Conservation (phyloP, 176 grass and related monocot species). For the Ensete glaucum region DNA sequence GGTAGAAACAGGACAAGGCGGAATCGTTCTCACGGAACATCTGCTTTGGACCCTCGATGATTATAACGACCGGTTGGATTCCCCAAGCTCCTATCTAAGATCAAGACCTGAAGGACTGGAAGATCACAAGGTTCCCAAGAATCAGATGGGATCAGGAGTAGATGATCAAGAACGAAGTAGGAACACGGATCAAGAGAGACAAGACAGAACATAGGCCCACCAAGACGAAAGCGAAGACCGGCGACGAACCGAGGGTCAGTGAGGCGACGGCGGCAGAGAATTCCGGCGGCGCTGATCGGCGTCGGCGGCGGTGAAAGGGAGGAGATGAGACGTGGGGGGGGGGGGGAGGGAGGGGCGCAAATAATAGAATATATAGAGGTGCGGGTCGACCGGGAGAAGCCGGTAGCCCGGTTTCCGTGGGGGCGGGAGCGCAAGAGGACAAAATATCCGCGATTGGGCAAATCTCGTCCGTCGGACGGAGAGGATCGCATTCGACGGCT, state of each 20-base stretch:
- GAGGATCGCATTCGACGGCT: background rate
- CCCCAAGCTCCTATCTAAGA: background rate
- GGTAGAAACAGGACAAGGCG: conserved; percentile 86
- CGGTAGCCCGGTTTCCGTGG: conserved; percentile 5
- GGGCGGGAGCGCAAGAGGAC: background rate
- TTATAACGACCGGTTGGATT: background rate
- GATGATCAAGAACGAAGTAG: background rate
- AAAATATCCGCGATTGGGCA: background rate
- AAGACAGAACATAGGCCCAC: background rate
- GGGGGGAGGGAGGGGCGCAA: background rate
- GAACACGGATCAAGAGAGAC: background rate
- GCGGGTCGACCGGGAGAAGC: conserved; percentile 14
- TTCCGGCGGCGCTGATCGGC: background rate
- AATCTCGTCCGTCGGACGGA: conserved; percentile 7
- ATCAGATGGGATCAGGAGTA: background rate
- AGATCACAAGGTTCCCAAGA: too few relatives aligned
- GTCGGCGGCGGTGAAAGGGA: background rate
- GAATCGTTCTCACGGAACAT: conserved; percentile 97
- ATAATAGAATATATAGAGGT: conserved; percentile 4
- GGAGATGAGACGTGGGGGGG: background rate
- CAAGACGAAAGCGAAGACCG: background rate
- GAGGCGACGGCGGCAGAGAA: background rate
- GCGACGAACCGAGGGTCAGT: background rate
- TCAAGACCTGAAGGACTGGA: background rate
- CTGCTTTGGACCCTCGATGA: conserved; percentile 17